Base-by-base conservation (phyloP, 2,329 filamentous ascomycete genomes). In the Trichoderma semiorbis region DNA sequence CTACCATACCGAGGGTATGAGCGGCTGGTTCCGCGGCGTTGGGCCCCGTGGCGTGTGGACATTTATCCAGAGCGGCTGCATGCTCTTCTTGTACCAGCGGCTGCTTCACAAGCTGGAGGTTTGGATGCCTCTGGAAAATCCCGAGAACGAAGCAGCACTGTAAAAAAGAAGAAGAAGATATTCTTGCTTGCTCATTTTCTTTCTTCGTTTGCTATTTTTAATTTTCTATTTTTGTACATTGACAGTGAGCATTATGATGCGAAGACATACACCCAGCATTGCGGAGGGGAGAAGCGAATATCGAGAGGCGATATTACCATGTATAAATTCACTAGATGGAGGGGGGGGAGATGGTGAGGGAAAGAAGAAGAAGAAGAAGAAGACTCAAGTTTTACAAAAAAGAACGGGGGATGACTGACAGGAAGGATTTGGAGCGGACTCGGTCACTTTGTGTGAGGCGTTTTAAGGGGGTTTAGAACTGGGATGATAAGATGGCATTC, bases 1-100 rank as follows among this genome's bases (percentile, higher is more conserved):
- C 77, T 99, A 98, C 83, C 90, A 89, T 75, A 93, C 92, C 7
- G 96, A 99, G 82, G 96, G 96, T 1, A 76, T 98, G 18, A 88
- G 88, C 3, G 97, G 96, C 1, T 97, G 94, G 91, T 99, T 99
- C 82, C 90, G 96, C 72, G 96, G 96, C 30, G 95, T 99, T 2
- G 95, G 95, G 0, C 96, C 96, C 2, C 89, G 96, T 69, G 92
- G 92, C 71, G 93, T 98, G 16, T 99, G 96, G 96, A 99, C 96
- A 26, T 97, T 95, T 78, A 93, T 98, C 72, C 96, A 99, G 84
- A 97, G 93, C 78, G 93, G 95, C 55, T 97, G 94, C 75, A 98
- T 98, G 95, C 85, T 98, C 79, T 95, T 98, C 76, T 85, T 98
- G 80, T 98, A 98, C 81, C 95, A 98, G 83, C 92, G 91, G 73